These are phyloP conservation scores for Fusarium nygamai DNA, from an alignment of 2,329 filamentous ascomycete species.

Conservation along the genomic window DNA sequence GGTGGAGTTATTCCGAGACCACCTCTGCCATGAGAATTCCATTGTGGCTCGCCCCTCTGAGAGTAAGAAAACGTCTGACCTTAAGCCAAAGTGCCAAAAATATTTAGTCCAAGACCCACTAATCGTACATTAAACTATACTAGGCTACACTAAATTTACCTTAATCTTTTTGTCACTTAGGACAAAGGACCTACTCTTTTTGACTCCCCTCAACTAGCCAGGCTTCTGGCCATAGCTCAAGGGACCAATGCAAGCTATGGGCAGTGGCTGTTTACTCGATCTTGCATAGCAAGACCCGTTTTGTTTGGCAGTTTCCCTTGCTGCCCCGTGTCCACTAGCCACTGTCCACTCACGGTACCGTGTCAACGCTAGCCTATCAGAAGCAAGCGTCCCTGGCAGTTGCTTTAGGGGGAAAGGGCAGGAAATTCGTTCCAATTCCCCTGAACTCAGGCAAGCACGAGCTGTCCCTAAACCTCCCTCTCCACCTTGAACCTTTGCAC, in stretches of 20 bases:
- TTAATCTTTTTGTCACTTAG: background rate
- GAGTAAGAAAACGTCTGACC: background rate
- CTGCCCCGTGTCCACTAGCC: slow-evolving; percentile 45
- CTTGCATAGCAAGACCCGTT: slow-evolving; percentile 26
- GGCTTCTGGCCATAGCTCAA: slow-evolving; percentile 35
- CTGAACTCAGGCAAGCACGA: slow-evolving; percentile 47
- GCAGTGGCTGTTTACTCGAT: slow-evolving; percentile 24
- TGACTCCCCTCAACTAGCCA: slow-evolving; percentile 13
- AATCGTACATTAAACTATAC: accelerated
- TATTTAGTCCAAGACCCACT: background rate
- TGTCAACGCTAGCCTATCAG: slow-evolving; percentile 46
- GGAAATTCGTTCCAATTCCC: slow-evolving; percentile 48
- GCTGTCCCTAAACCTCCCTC: slow-evolving; percentile 41
- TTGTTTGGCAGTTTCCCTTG: slow-evolving; percentile 40
- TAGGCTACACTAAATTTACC: too few relatives aligned
- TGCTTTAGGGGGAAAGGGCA: slow-evolving; percentile 44
- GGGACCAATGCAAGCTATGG: slow-evolving; percentile 28
- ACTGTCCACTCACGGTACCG: slow-evolving; percentile 41
- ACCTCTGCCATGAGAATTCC: slow-evolving; percentile 2
- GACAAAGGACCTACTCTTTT: background rate
- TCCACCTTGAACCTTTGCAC: slow-evolving; percentile 41
- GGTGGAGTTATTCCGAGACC: slow-evolving; percentile 48
- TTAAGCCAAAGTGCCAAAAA: background rate
- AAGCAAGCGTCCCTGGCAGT: slow-evolving; percentile 39
- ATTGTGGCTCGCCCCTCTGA: slow-evolving; percentile 25